Base-by-base conservation (phyloP, 2,329 filamentous ascomycete genomes). In the Exserohilum turcica region DNA sequence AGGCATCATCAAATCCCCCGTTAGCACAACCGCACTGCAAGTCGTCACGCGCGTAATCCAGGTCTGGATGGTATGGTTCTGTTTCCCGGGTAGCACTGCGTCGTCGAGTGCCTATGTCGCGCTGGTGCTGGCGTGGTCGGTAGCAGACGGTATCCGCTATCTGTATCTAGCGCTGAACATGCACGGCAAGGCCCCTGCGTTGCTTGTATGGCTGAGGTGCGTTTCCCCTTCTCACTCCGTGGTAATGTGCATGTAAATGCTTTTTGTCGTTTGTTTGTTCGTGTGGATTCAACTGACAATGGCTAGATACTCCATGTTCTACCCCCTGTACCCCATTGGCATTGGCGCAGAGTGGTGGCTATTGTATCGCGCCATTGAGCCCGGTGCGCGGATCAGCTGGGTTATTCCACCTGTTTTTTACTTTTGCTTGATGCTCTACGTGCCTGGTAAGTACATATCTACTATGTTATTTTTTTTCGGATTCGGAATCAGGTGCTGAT, bases 321-420 rank as follows among this genome's bases (percentile, higher is more conserved):
- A 60, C 27, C 50, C 54, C 1, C 48, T 68, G n/a, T 68, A 68
- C n/a, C 63, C 64, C 0, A 48, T 66, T 10, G 66, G 66, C 0
- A 67, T 68, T n/a, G 57, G 63, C 2, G 60, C 61, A 6, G 64
- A 68, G 46, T 67, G 64, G 63, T 66, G 63, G 66, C 38, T 68
- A 40, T 49, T 68, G 45, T 68, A 60, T 28, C 33, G 38, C 2
- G 57, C 57, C 15, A 52, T 64, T 9, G 57, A 43, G 10, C 59
- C 57, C 3, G 59, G 42, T 6, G 49, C 54, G 2, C 31, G 52
- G 21, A 31, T 66, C 2, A 65, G 49, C 31, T 13, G 42, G 2
- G 21, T 48, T 2, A 47, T 67, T 37, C 59, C 59, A 3, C 56
- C 40, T 0, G 8, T 66, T 1, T 66, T 64, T 13, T 68, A 64